Evolutionary conservation across 2,329 filamentous ascomycete species (phyloP).

Genomic region (Pestalotiopsis sp.): DNA sequence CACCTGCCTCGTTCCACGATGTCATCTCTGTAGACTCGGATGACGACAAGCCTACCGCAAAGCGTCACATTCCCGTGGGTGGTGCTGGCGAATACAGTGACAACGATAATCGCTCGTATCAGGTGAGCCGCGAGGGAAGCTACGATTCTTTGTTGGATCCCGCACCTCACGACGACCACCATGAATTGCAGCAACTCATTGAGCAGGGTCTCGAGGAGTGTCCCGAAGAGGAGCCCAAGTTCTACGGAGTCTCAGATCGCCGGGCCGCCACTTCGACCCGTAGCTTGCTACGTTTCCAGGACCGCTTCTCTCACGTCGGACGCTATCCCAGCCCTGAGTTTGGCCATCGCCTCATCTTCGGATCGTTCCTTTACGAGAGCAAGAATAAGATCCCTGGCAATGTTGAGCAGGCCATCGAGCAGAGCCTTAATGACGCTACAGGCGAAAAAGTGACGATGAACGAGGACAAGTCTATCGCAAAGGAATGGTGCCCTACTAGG

Average conservation of each 20-base stretch:
- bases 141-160: no score
- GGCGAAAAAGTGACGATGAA: neutral
- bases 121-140: no score
- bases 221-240: neutral
- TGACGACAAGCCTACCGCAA: neutral
- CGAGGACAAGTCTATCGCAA: neutral
- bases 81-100: no score
- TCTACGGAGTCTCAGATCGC: neutral
- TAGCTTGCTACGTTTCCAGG: slow-evolving; percentile 7
- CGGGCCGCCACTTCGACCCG: neutral
- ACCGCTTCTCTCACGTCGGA: neutral
- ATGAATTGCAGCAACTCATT: neutral
- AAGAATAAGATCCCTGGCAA: neutral
- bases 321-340: neutral
- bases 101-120: no score
- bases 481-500: neutral
- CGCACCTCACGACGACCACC: no score
- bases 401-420: neutral
- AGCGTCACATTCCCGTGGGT: neutral
- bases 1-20: neutral
- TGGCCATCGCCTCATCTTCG: slow-evolving; percentile 17
- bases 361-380: slow-evolving; percentile 10
- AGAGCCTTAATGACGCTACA: slow-evolving; percentile 3
- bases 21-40: neutral
- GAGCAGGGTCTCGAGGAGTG: neutral